These are phyloP conservation scores for Colletotrichum eremochloae DNA, from an alignment of 2,329 filamentous ascomycete genomes.

Conservation along the genomic window DNA sequence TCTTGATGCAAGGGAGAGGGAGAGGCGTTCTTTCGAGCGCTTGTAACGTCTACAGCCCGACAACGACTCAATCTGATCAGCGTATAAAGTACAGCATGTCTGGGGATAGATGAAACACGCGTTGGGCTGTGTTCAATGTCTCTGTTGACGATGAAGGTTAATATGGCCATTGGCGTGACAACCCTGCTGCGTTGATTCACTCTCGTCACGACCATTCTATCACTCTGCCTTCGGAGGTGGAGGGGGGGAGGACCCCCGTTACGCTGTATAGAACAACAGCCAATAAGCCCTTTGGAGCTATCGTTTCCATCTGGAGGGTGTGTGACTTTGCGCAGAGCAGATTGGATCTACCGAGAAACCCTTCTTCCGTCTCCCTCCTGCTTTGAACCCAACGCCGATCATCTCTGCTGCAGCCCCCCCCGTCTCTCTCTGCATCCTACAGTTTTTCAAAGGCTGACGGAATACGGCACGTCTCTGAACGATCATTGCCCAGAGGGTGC, in stretches of 20 bases:
- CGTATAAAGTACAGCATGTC: not conserved
- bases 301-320: not conserved
- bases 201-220: not conserved
- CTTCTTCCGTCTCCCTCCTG: not conserved
- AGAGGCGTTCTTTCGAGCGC: too few relatives aligned
- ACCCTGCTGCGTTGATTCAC: not conserved
- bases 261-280: not conserved
- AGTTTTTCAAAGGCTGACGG: too few relatives aligned
- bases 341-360: not conserved
- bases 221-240: not conserved
- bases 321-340: not conserved
- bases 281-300: not conserved
- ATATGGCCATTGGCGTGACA: not conserved
- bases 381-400: not conserved
- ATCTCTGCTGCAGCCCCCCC: too few relatives aligned
- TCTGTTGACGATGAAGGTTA: not conserved
- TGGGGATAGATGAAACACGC: not conserved
- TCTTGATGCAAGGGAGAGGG: not conserved
- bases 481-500: not conserved
- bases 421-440: not conserved
- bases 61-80: not conserved
- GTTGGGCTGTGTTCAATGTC: not conserved
- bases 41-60: too few relatives aligned
- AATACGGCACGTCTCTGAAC: not conserved
- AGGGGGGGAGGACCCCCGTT: too few relatives aligned